These are phyloP conservation scores for Avena insularis DNA, from an alignment of 176 grass and related monocot species.

Conservation along the genomic window DNA sequence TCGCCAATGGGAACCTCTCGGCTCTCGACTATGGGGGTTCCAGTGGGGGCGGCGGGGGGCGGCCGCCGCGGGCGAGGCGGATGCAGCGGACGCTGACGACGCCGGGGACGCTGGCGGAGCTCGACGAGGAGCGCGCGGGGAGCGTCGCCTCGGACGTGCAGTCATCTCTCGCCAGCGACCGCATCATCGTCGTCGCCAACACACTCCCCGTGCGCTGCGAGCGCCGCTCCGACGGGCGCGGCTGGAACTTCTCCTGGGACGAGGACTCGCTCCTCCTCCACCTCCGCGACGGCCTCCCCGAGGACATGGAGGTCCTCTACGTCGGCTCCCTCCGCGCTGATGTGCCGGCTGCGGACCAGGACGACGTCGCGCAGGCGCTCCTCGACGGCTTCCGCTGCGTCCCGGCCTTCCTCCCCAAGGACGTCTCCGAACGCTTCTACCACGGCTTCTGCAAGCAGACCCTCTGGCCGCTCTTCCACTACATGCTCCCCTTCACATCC, in stretches of 20 bases:
- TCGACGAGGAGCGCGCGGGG: constrained; percentile 58
- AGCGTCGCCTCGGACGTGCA: constrained; percentile 69
- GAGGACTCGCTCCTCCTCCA: constrained; percentile 76
- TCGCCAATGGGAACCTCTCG: constrained; percentile 67
- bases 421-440: constrained; percentile 65
- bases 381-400: constrained; percentile 75
- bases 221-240: constrained; percentile 52
- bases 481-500: constrained; percentile 62
- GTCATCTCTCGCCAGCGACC: constrained; percentile 59
- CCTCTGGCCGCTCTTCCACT: constrained; percentile 79
- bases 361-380: constrained; percentile 67
- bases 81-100: constrained; percentile 60
- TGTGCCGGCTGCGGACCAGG: constrained; percentile 60
- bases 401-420: constrained; percentile 69
- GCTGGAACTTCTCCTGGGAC: constrained; percentile 71
- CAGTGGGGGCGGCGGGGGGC: neutral
- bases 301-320: constrained; percentile 84
- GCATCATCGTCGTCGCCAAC: constrained; percentile 75
- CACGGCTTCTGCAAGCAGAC: constrained; percentile 76
- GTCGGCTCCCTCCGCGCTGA: constrained; percentile 72
- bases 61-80: constrained; percentile 44
- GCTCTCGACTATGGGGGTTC: constrained; percentile 54
- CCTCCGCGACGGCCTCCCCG: constrained; percentile 75
- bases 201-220: constrained; percentile 61
- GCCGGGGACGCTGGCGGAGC: constrained; percentile 57